Base-by-base conservation (phyloP, 371 early-diverging fungal genomes). In the Mucor lusitanicus region DNA sequence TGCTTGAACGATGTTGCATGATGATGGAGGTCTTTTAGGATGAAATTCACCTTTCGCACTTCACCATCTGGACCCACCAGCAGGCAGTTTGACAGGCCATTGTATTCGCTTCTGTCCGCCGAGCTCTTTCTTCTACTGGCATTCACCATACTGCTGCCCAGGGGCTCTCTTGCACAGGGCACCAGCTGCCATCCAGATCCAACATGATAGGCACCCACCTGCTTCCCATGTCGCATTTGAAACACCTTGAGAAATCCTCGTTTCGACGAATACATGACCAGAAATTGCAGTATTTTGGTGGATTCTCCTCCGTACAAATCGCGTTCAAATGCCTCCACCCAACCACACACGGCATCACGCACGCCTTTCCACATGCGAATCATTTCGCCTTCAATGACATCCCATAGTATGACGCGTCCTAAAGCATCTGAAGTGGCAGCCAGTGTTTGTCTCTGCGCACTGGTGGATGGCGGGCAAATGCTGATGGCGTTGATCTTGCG, bases 331-430 rank as follows among this genome's bases (percentile, higher is more conserved):
- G 74, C 70, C 63, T 86, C 80, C 3, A 88, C 73, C 90, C 90
- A 90, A 3, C 88, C 89, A 59, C 89, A 88, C 3, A 81, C 77
- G 1, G 89, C 88, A 12, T 86, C 90, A 13, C 90, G 82, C 7
- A 88, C 75, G 7, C 90, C 90, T 67, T 90, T 90, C 87, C 87
- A 88, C 83, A 90, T 85, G 6, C 90, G 82, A 15, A 88, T 75
- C 69, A 88, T 85, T 53, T 87, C 85, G 0, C 86, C 85, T 37
- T 81, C 78, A 17, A 76, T 73, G 12, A 88, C 55, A 67, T 88
- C 89, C 70, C 88, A 82, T 35, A 90, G 57, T 11, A 86, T 84
- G 1, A 90, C 89, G n/a, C 90, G 83, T 1, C 90, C 90, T 3
- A 88, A 66, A 1, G 77, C 78, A 67, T 90, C 90, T 1, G 85